phyloP scores from a whole-genome alignment of 2,329 filamentous ascomycete species.

The Tolypocladium amazonense region DNA sequence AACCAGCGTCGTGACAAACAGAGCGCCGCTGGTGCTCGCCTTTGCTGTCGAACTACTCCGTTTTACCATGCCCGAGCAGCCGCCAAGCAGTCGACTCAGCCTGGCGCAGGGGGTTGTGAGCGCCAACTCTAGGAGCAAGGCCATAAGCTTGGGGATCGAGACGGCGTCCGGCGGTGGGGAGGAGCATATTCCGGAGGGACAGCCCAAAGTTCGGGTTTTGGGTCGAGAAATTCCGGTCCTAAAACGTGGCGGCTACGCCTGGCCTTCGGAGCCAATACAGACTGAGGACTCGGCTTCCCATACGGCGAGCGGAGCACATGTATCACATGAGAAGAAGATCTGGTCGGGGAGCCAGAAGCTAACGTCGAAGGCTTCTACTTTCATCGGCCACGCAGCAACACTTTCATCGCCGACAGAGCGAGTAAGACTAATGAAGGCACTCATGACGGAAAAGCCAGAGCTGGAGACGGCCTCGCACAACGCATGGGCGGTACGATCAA shows the following conservation, averaged over 20 bases:
- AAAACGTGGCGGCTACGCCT: conserved; percentile 63
- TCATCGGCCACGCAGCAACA: conserved; percentile 40
- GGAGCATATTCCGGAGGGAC: conserved; percentile 63
- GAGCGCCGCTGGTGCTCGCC: conserved; percentile 72
- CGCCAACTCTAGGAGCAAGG: conserved; percentile 68
- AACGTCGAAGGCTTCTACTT: conserved; percentile 42
- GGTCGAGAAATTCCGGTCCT: conserved; percentile 65
- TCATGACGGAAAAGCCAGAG: conserved; percentile 36
- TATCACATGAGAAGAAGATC: conserved; percentile 12
- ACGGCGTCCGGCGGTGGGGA: conserved; percentile 54
- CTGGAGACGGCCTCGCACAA: conserved; percentile 49
- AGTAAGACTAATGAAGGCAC: conserved; percentile 29
- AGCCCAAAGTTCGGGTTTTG: conserved; percentile 63
- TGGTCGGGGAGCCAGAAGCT: conserved; percentile 44
- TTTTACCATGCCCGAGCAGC: conserved; percentile 78
- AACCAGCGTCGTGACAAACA: conserved; percentile 59
- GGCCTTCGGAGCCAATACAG: conserved; percentile 11
- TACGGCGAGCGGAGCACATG: conserved; percentile 8
- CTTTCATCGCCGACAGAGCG: conserved; percentile 30
- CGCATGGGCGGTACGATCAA: conserved; percentile 35
- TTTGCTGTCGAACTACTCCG: conserved; percentile 66
- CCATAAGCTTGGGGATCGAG: conserved; percentile 62
- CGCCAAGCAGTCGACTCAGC: conserved; percentile 71
- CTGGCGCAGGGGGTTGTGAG: conserved; percentile 77
- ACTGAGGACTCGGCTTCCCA: neutral